These are phyloP conservation scores for Phytopythium oedochilum DNA, from an alignment of 352 stramenopile genomes.

Conservation along the genomic window DNA sequence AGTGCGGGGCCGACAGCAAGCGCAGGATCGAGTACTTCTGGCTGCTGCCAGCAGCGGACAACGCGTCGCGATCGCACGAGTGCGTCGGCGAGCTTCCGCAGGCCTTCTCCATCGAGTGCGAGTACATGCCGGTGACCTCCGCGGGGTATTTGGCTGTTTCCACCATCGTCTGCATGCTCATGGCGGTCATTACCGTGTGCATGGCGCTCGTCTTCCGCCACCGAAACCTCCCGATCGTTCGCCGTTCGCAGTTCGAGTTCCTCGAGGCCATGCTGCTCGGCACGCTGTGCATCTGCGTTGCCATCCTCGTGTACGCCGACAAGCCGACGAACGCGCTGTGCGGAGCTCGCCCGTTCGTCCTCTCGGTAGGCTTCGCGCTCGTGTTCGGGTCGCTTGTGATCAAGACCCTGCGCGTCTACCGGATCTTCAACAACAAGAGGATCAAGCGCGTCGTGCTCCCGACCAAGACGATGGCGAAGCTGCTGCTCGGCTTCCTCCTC, in stretches of 20 bases:
- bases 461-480: conserved; percentile 10
- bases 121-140: conserved; percentile 14
- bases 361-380: conserved; percentile 17
- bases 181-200: conserved; percentile 2
- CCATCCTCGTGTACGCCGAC: conserved; percentile 20
- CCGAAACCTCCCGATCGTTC: conserved; percentile 26
- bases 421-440: conserved; percentile 12
- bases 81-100: conserved; percentile 11
- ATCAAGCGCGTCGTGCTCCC: conserved; percentile 16
- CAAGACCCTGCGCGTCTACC: conserved; percentile 27
- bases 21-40: conserved; percentile 11
- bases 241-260: conserved; percentile 46
- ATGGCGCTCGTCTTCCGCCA: conserved; percentile 17
- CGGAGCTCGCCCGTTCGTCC: conserved; percentile 8
- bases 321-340: conserved; percentile 18
- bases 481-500: conserved; percentile 5
- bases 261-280: conserved; percentile 28
- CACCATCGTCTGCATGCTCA: conserved; percentile 6
- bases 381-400: conserved; percentile 16
- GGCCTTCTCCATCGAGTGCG: conserved; percentile 12
- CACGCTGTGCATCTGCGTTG: conserved; percentile 21
- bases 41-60: conserved; percentile 10
- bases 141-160: conserved; percentile 2
- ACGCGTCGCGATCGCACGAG: conserved; percentile 13
- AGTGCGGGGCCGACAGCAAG: conserved; percentile 7